Conservation (phyloP, 495 filamentous ascomycete species). For the Pseudoneurospora amorphoporcata region DNA sequence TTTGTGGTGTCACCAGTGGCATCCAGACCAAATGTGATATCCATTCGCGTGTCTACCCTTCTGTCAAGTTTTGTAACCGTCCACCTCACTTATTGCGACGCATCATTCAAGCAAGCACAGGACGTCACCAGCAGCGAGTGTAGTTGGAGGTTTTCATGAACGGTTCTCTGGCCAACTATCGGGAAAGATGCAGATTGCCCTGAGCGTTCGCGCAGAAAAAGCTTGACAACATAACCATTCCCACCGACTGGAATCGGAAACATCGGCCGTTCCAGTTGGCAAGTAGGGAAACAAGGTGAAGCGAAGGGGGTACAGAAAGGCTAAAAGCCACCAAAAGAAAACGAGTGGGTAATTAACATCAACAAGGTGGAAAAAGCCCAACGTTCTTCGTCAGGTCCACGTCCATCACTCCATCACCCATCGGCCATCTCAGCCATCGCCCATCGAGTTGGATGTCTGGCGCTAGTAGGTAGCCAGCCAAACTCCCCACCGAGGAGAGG, state of each 20-base stretch:
- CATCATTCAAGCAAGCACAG: neutral
- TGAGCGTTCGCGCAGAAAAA: neutral
- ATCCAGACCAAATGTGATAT: neutral
- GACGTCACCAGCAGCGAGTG: neutral
- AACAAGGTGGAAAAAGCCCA: neutral
- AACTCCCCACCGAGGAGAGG: neutral
- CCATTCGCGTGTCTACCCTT: neutral
- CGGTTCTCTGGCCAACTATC: neutral
- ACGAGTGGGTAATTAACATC: neutral
- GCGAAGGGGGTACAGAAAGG: neutral
- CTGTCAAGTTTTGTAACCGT: neutral
- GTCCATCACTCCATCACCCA: neutral
- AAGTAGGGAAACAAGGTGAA: neutral
- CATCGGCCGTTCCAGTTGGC: neutral
- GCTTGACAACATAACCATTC: neutral
- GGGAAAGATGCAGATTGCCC: neutral
- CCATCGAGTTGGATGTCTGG: neutral
- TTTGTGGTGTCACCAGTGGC: neutral
- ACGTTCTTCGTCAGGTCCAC: neutral
- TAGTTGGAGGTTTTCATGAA: neutral
- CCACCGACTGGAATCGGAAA: neutral
- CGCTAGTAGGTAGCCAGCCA: neutral
- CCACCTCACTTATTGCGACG: neutral
- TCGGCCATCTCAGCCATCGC: neutral
- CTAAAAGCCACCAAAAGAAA: neutral